These are phyloP conservation scores for Yamadazyma jaroonii DNA, from an alignment of 1,139 yeast genomes.

Conservation along the genomic window DNA sequence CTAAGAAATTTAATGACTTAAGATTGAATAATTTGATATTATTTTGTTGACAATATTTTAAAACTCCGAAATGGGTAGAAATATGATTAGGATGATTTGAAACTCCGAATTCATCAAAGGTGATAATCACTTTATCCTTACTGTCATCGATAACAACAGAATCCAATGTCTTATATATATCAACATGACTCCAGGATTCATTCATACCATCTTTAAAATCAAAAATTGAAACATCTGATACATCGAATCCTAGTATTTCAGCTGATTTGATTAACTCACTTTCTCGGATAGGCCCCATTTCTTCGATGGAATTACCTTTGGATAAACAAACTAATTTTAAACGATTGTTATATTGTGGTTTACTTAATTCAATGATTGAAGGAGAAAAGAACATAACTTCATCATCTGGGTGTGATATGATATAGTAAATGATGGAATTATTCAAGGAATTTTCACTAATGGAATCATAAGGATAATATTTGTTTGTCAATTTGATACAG, in stretches of 20 bases:
- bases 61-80: slow-evolving; percentile 59
- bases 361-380: slow-evolving; percentile 53
- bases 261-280: slow-evolving; percentile 62
- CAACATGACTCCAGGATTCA: slow-evolving; percentile 55
- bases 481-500: slow-evolving; percentile 24
- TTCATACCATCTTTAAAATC: slow-evolving; percentile 73
- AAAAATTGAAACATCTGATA: slow-evolving; percentile 42
- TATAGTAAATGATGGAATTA: slow-evolving; percentile 43
- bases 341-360: slow-evolving; percentile 46
- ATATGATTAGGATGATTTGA: slow-evolving; percentile 86
- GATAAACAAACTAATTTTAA: slow-evolving; percentile 71
- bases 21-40: slow-evolving; percentile 32
- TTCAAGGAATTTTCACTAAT: slow-evolving; percentile 30
- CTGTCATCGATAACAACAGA: too few species aligned
- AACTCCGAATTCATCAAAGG: slow-evolving; percentile 83
- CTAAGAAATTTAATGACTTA: slow-evolving; percentile 44
- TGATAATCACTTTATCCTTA: slow-evolving; percentile 36
- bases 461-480: slow-evolving; percentile 35
- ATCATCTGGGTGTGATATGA: slow-evolving; percentile 97
- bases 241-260: slow-evolving; percentile 50
- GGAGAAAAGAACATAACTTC: slow-evolving; percentile 98
- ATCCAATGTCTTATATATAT: too few species aligned
- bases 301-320: slow-evolving; percentile 64
- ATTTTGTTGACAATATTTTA: slow-evolving; percentile 22
- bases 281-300: slow-evolving; percentile 62